Evolutionary conservation across 441 rosid genomes (phyloP).

Genomic region (Viola pubescens): DNA sequence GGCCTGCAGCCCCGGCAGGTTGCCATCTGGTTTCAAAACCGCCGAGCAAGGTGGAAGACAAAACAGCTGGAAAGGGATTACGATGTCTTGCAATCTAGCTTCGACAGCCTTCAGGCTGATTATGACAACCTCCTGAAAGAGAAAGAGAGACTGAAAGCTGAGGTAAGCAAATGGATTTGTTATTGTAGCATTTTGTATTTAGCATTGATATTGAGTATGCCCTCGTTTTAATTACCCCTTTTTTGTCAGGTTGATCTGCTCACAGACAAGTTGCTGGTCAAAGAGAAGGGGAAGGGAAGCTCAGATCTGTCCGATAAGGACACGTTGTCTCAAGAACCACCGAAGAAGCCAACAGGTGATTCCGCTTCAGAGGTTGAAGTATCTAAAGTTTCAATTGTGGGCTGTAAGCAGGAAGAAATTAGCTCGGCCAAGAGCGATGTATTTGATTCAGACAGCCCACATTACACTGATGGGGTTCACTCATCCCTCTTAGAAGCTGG

Average conservation of each 20-base stretch:
- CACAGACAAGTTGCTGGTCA: slow-evolving; percentile 30
- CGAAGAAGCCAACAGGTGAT: slow-evolving; percentile 23
- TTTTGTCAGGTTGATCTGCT: slow-evolving; percentile 37
- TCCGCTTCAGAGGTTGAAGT: slow-evolving; percentile 33
- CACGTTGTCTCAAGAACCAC: slow-evolving; percentile 25
- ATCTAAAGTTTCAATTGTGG: slow-evolving; percentile 29
- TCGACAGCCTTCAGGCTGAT: slow-evolving; percentile 37
- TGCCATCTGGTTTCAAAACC: slow-evolving; percentile 75
- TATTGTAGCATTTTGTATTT: not conserved
- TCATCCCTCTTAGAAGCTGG: slow-evolving; percentile 45
- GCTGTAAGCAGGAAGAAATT: slow-evolving; percentile 43
- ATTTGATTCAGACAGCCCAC: slow-evolving; percentile 68
- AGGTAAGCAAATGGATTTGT: slow-evolving; percentile 26
- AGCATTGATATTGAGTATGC: not conserved
- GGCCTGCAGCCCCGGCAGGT: slow-evolving; percentile 73
- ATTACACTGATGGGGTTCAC: slow-evolving; percentile 42
- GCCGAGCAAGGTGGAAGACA: slow-evolving; percentile 67
- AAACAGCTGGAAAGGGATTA: slow-evolving; percentile 63
- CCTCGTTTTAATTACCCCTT: not conserved
- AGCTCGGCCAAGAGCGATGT: slow-evolving; percentile 45
- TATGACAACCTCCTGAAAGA: slow-evolving; percentile 43
- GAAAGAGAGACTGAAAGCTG: slow-evolving; percentile 38
- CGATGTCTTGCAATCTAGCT: slow-evolving; percentile 39
- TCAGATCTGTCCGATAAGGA: slow-evolving; percentile 25
- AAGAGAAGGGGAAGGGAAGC: slow-evolving; percentile 26